Base-by-base conservation (phyloP, 1,284 basidiomycete genomes). In the Waitea zeae region DNA sequence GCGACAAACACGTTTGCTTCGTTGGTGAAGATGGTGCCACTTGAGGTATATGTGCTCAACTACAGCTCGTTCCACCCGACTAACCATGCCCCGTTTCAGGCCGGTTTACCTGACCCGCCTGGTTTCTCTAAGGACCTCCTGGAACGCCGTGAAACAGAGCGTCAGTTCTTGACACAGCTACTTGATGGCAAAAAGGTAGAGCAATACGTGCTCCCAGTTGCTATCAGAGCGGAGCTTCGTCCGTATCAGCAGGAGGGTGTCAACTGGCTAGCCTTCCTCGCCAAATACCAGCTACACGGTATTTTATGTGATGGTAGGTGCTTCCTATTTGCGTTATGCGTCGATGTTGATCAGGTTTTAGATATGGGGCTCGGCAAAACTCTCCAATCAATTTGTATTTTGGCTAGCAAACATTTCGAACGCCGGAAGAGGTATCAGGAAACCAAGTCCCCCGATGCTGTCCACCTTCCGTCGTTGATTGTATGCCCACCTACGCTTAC, bases 361-460 rank as follows among this genome's bases (percentile, higher is more conserved):
- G 87, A 97, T 50, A 98, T 98, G 93, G 95, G 95, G 42, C 73
- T 99, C 5, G 95, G 95, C 18, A 99, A 99, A 62, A 97, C 92
- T 1, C 59, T 98, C 12, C 95, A 99, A 54, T 95, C 93, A 0
- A 98, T 99, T 46, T 95, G 90, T 49, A 98, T 99, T 42, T 64
- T 99, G 17, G 86, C 89, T 1, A 80, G 87, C 58, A 96, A 93
- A 57, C 89, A 95, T 47, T 68, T 76, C 48, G 95, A 99, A 54
- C 76, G 93, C 7, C 64, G 70, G 5, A 64, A 81, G 49, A 70
- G 67, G 42, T 64, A 77, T 54, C 64, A 74, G 46, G 62, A 70
- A 40, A 82, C 77, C 3, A 56, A 70, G 30, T 74, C 79, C 0
- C 70, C 82, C 0, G 88, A 95, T 49, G 61, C 80, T 9, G 70